Evolutionary conservation across 2,329 filamentous ascomycete species (phyloP), one percentile per base, ranked within the genome.

Genomic region (Penicillium sp.): DNA sequence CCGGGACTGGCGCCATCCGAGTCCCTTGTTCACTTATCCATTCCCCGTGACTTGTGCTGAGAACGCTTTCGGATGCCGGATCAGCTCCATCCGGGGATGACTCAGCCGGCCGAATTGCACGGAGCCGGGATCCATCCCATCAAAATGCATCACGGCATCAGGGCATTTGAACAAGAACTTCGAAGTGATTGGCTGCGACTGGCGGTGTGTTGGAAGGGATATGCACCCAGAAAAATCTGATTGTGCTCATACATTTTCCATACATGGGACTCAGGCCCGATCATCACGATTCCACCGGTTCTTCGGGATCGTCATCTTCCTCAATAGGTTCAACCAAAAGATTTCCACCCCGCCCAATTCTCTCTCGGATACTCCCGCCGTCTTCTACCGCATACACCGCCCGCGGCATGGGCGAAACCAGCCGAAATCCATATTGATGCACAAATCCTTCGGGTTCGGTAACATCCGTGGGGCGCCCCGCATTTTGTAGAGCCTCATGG

Each of bases 361-460:
- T 77, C 48, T 85, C 77, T 17, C 74, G 74, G 53, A 95, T 74
- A 14, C 77, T 82, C 3, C 76, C 79, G 0, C 75, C 76, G 25
- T 71, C 69, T 37, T 80, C 78, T 4, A 89, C 69, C 44, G 84
- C 80, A 61, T 85, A 90, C 20, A 92, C 85, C 42, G 82, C 77
- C 35, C 92, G 74, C 4, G 92, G 92, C 74, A 98, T 80, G 0
- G 87, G 82, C 16, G 83, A 85, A 2, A 90, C 87, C 30, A 98
- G 77, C 39, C 77, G 77, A 65, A 98, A 98, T n/a, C 68, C 69
- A 66, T 92, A 98, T 51, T 80, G 71, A 61, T 96, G 89, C 49
- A 80, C 71, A 59, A 92, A 96, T 9, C 69, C 77, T 14, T 73
- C 68, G 0, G 87, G 86, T 51, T 78, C 65, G 3, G 65, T 56